These are phyloP conservation scores for Rhododendron vialii DNA, from an alignment of 148 eudicot species.

Conservation along the genomic window DNA sequence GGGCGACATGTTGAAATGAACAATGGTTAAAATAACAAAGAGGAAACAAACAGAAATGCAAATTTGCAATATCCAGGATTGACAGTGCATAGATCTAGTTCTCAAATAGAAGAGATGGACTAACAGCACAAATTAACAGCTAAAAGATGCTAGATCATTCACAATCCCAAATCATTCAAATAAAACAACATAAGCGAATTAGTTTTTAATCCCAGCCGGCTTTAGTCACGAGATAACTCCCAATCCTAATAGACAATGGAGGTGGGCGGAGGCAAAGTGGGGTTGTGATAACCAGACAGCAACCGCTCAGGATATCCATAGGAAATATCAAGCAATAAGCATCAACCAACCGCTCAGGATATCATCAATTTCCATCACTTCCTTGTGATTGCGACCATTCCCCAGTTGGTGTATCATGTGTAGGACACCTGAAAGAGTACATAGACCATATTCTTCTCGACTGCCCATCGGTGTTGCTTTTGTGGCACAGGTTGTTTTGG, in stretches of 20 bases:
- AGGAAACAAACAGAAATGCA: background rate
- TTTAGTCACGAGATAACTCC: background rate
- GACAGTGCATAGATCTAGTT: background rate
- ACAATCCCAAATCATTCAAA: background rate
- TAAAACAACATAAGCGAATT: background rate
- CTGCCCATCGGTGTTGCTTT: background rate
- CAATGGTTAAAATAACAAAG: background rate
- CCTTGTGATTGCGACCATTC: background rate
- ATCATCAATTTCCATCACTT: background rate
- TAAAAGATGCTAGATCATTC: background rate
- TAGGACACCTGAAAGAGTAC: background rate
- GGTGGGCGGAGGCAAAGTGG: background rate
- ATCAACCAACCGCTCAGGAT: background rate
- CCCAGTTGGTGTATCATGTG: background rate
- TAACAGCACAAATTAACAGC: background rate
- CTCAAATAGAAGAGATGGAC: constrained; percentile 1
- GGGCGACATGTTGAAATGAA: background rate
- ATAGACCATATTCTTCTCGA: background rate
- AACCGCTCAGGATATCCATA: background rate
- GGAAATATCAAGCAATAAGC: background rate
- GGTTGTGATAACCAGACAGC: too few species aligned
- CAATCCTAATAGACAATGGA: background rate
- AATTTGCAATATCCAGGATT: background rate
- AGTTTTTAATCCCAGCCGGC: background rate
- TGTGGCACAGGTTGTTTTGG: background rate